Conservation (phyloP, 2,329 filamentous ascomycete genomes). For the Macrophomina tecta region DNA sequence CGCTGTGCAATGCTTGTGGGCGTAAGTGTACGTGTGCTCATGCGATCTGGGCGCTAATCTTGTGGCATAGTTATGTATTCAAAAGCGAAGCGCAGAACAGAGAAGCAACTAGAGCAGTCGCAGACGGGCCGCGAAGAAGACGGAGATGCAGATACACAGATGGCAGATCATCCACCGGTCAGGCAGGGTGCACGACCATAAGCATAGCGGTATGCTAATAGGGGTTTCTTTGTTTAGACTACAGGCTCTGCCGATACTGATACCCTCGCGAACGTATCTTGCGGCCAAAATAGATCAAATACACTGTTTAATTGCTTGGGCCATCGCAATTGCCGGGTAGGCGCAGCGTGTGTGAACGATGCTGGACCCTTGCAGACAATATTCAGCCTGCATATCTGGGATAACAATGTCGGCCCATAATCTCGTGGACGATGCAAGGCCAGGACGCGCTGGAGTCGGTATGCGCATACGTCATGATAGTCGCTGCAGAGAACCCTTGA, state of each 20-base stretch:
- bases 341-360: neutral
- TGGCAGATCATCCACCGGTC: neutral
- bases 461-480: neutral
- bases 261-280: neutral
- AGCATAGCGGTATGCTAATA: neutral
- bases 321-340: neutral
- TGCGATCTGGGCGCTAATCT: neutral
- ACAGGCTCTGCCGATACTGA: neutral
- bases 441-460: neutral
- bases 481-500: neutral
- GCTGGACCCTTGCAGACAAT: too few relatives aligned
- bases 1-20: slow-evolving; percentile 94
- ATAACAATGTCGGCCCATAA: too few relatives aligned
- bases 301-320: neutral
- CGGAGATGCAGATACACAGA: neutral
- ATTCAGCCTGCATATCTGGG: too few relatives aligned
- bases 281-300: neutral
- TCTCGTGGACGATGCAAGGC: too few relatives aligned
- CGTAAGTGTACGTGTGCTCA: slow-evolving; percentile 51
- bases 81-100: neutral
- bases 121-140: neutral
- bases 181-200: neutral
- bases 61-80: neutral
- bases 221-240: neutral
- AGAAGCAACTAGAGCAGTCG: neutral